Conservation (phyloP, 768 basidiomycete species). For the Suillus brevipes region DNA sequence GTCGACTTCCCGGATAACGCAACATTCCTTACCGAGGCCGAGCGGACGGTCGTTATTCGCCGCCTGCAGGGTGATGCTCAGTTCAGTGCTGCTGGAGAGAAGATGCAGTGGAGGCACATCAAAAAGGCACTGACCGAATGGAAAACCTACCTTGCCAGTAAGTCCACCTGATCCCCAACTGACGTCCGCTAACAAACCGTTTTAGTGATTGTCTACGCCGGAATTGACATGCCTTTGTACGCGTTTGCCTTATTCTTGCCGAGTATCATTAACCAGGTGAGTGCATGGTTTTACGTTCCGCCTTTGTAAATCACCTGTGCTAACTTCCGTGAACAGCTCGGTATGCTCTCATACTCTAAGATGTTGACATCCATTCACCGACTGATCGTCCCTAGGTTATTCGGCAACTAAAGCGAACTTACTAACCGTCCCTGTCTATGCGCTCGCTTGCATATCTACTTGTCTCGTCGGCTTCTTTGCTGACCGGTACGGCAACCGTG, state of each 20-base stretch:
- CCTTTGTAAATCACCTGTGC: slow-evolving; percentile 5
- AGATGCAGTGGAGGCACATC: slow-evolving; percentile 57
- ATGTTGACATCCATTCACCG: not conserved
- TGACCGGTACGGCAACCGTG: slow-evolving; percentile 60
- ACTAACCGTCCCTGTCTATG: slow-evolving; percentile 76
- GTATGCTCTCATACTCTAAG: slow-evolving; percentile 26
- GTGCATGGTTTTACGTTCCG: slow-evolving; percentile 17
- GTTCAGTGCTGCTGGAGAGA: slow-evolving; percentile 73
- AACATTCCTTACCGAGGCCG: slow-evolving; percentile 70
- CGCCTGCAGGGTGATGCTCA: slow-evolving; percentile 67
- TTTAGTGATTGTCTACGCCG: slow-evolving; percentile 56
- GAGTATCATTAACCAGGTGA: slow-evolving; percentile 70
- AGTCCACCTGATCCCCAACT: slow-evolving; percentile 5
- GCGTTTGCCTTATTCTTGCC: slow-evolving; percentile 80
- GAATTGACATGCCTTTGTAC: slow-evolving; percentile 67
- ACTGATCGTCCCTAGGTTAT: slow-evolving; percentile 44
- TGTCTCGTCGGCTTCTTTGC: slow-evolving; percentile 63
- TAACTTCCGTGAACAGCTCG: slow-evolving; percentile 33
- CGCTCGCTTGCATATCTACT: slow-evolving; percentile 65
- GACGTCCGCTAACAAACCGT: not conserved
- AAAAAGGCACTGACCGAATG: slow-evolving; percentile 61
- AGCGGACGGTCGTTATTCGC: slow-evolving; percentile 64
- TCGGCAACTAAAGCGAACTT: slow-evolving; percentile 73
- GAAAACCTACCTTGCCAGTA: slow-evolving; percentile 62
- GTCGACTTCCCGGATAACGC: slow-evolving; percentile 85